phyloP scores from a whole-genome alignment of 2,329 filamentous ascomycete species.

The Neonectria punicea region DNA sequence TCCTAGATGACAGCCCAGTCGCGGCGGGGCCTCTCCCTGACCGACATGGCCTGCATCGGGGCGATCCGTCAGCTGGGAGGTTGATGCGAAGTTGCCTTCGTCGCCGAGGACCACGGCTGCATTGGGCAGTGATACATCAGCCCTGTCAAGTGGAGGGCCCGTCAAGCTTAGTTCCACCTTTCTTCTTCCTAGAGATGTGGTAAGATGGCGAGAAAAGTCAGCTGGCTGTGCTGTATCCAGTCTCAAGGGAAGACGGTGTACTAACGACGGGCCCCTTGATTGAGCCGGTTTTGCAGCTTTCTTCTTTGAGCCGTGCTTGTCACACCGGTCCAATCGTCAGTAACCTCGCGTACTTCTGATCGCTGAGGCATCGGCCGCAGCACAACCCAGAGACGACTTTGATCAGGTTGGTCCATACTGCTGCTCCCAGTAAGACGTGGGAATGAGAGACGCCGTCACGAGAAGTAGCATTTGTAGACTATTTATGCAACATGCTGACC shows the following conservation, averaged over 20 bases:
- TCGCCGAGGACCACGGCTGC: not conserved
- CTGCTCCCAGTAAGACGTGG: too few species aligned
- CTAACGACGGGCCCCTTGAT: conserved; percentile 18
- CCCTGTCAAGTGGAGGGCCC: too few species aligned
- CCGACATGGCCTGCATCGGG: not conserved
- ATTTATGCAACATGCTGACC: too few species aligned
- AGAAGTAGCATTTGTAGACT: too few species aligned
- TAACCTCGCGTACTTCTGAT: not conserved
- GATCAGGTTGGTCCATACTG: too few species aligned
- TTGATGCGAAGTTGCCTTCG: not conserved
- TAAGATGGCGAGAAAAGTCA: not conserved
- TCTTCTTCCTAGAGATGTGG: not conserved
- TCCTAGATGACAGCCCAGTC: not conserved
- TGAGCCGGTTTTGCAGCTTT: conserved; percentile 19
- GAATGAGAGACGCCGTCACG: too few species aligned
- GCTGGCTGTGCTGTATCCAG: not conserved
- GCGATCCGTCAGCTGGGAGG: not conserved
- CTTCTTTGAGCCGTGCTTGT: conserved; percentile 11
- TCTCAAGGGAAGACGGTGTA: not conserved
- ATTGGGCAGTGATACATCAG: not conserved
- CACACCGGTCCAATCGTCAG: conserved; percentile 21
- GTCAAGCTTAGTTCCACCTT: not conserved
- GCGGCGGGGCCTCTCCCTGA: not conserved
- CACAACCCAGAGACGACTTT: not conserved
- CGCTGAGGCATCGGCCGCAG: conserved; percentile 11